A percentile compares a stretch with the other conserved stretches of the same genome.
These are phyloP conservation scores for Boeremia exigua DNA, from an alignment of 2,329 filamentous ascomycete species.

Conservation along the genomic window DNA sequence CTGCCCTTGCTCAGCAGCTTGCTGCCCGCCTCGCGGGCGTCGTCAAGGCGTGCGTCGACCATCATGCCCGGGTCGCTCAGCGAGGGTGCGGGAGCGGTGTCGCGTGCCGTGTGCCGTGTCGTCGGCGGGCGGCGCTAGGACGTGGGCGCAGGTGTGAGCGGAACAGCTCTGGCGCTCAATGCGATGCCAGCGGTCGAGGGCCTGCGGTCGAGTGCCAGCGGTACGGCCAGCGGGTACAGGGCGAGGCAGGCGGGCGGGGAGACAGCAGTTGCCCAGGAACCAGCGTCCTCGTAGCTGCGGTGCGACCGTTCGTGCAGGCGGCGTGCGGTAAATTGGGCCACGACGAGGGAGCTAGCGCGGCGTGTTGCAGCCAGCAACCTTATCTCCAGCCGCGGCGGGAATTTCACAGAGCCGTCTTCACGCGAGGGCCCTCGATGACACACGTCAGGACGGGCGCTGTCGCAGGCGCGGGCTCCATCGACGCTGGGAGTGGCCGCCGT, in stretches of 20 bases:
- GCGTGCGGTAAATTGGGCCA: not conserved
- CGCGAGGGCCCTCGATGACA: not conserved
- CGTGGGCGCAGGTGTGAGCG: not conserved
- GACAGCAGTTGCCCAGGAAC: constrained; percentile 1
- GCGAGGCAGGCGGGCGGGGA: not conserved
- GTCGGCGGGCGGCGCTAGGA: not conserved
- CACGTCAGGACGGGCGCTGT: not conserved
- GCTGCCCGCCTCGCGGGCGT: constrained; percentile 25
- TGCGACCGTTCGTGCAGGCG: constrained; percentile 3
- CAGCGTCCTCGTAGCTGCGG: constrained; percentile 8
- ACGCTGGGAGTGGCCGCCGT: not conserved
- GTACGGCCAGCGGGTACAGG: not conserved
- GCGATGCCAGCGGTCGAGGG: not conserved
- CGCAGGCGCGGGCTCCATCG: not conserved
- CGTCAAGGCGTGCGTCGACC: constrained; percentile 37
- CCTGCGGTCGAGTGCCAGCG: too few relatives aligned
- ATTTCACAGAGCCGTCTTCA: not conserved
- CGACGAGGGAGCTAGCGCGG: not conserved
- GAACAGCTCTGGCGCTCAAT: not conserved
- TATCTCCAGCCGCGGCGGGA: constrained; percentile 2
- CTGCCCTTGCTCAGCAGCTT: constrained; percentile 50
- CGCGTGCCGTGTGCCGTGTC: constrained; percentile 10
- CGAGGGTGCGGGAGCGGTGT: constrained; percentile 4
- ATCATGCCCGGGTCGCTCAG: constrained; percentile 27
- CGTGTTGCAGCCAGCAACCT: not conserved